Base-by-base conservation (phyloP, 192 early-diverging fungal species). In the Dispira simplex region DNA sequence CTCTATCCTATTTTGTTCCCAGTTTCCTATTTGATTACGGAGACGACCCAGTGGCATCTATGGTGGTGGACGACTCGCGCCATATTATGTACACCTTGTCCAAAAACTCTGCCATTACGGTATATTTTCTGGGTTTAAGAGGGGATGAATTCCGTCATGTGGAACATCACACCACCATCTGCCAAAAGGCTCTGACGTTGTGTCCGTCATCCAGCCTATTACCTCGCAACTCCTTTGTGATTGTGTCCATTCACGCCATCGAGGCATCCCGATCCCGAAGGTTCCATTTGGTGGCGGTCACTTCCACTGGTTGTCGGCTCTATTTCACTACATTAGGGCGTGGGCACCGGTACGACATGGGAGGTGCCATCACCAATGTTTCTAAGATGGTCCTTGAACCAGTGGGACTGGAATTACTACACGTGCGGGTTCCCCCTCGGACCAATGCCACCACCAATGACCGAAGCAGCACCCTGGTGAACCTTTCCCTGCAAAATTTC, bases 231-330 rank as follows among this genome's bases (percentile, higher is more conserved):
- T 67, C 71, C 0, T 88, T 91, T 66, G 78, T 80, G 62, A 84
- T 93, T 28, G 72, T 83, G n/a, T 84, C 87, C 12, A 75, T 95
- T 46, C 85, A 93, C 62, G 71, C 79, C 8, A 81, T 90, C 20
- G 76, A 82, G 0, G 52, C 64, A 8, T 47, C 64, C 10, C 91
- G 93, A 66, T 89, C 89, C 9, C 79, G 75, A 18, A 66, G 69
- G 0, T 66, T 93, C 49, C 76, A 83, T 47, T 70, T 92, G n/a
- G 80, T 97, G 10, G 89, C 85, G 5, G 67, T 95, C 47, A 90
- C 90, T 1, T 74, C 86, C 49, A 81, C 82, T 13, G 90, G 89
- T 20, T 77, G 78, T 46, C 82, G 92, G 18, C 68, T 93, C 16
- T 92, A 90, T 63, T 89, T 95, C 43, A 76, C 81, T 49, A 73